Percentiles rank a stretch among this genome's conserved stretches.
These are phyloP conservation scores for Fusarium hostae DNA, from an alignment of 2,329 filamentous ascomycete genomes.

Conservation along the genomic window DNA sequence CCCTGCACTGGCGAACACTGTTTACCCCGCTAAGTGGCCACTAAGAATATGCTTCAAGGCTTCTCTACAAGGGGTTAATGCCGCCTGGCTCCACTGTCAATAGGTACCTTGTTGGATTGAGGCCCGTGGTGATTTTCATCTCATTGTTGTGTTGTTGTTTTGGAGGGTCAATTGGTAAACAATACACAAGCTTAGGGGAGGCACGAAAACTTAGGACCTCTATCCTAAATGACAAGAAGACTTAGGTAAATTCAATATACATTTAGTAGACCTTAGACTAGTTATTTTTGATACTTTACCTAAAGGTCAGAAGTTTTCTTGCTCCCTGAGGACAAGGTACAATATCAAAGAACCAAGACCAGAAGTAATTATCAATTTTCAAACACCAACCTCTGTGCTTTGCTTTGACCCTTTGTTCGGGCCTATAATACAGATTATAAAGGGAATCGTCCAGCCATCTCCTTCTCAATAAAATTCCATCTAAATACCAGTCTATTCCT, in stretches of 20 bases:
- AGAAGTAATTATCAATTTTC: slow-evolving; percentile 41
- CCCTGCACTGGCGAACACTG: slow-evolving; percentile 31
- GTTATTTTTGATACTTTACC: too few species aligned
- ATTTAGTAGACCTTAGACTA: too few species aligned
- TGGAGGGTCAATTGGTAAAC: neutral
- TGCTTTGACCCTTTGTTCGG: slow-evolving; percentile 24
- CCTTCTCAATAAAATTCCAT: slow-evolving; percentile 12
- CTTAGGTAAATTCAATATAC: too few species aligned
- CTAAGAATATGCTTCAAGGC: slow-evolving; percentile 20
- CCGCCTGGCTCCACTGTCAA: slow-evolving; percentile 4
- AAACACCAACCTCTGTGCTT: slow-evolving; percentile 37
- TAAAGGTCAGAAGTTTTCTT: too few species aligned
- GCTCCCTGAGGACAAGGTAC: neutral
- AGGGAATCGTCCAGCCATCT: slow-evolving; percentile 19
- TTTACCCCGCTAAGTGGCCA: slow-evolving; percentile 30
- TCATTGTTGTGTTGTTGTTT: slow-evolving; percentile 9
- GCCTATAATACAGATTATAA: slow-evolving; percentile 38
- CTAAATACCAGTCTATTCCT: slow-evolving; percentile 53
- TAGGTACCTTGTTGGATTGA: neutral
- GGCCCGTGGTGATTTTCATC: neutral
- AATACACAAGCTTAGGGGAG: neutral
- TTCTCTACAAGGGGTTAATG: slow-evolving; percentile 11
- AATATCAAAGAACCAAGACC: slow-evolving; percentile 19
- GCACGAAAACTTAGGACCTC: neutral
- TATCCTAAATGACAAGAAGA: too few species aligned